A percentile compares a stretch with the other conserved stretches of the same genome.
Evolutionary conservation across 2,329 filamentous ascomycete genomes (phyloP).

Genomic region (Mycosphaerelloides madeirae): DNA sequence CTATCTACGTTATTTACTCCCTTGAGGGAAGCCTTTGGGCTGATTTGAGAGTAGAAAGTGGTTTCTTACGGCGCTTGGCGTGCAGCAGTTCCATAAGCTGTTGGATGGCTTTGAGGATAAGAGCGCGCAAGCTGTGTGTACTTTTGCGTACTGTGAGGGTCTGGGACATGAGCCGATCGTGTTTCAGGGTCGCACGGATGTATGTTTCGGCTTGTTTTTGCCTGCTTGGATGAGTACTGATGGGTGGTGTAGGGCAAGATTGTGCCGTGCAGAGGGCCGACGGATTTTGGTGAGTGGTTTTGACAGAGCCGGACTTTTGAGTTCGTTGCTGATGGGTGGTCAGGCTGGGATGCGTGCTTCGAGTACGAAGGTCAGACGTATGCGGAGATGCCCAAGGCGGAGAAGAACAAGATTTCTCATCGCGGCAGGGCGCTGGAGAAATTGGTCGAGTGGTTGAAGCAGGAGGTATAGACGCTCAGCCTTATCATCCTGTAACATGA

Average conservation of each 20-base stretch:
- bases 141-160: slow-evolving; percentile 85
- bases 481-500: background rate
- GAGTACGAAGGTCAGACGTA: slow-evolving; percentile 90
- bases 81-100: slow-evolving; percentile 81
- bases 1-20: background rate
- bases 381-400: slow-evolving; percentile 85
- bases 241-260: slow-evolving; percentile 60
- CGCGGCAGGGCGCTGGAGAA: slow-evolving; percentile 82
- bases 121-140: slow-evolving; percentile 87
- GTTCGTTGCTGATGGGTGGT: slow-evolving; percentile 16
- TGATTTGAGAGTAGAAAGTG: slow-evolving; percentile 64
- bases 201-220: slow-evolving; percentile 40
- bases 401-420: slow-evolving; percentile 92
- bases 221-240: slow-evolving; percentile 7
- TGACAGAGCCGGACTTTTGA: background rate
- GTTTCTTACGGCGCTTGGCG: slow-evolving; percentile 81
- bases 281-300: slow-evolving; percentile 67
- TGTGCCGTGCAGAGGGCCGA: slow-evolving; percentile 74
- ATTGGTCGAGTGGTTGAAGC: slow-evolving; percentile 67
- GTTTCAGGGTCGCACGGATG: slow-evolving; percentile 85
- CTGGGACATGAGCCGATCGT: slow-evolving; percentile 78
- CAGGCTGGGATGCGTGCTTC: slow-evolving; percentile 95
- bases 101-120: slow-evolving; percentile 87
- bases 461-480: slow-evolving; percentile 22
- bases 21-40: background rate